Evolutionary conservation across 257 asterid genomes (phyloP).

Genomic region (Penstemon barbatus): DNA sequence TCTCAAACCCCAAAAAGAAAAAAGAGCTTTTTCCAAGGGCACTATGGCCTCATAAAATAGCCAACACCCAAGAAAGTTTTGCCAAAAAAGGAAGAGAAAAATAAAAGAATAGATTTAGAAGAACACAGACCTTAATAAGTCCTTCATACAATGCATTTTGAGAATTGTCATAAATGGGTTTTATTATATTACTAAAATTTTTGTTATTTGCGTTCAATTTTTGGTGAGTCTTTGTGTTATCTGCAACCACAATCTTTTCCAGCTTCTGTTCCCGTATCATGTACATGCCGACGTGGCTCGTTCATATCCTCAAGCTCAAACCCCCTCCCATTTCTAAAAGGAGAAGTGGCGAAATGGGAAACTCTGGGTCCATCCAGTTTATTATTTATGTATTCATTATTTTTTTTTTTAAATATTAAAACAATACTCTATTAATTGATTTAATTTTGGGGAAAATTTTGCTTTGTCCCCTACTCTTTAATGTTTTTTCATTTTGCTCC

Average conservation of each 20-base stretch:
- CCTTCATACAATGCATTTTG: background rate
- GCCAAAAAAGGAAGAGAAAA: background rate
- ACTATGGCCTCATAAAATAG: background rate
- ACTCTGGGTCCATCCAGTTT: no score
- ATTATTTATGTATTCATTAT: no score
- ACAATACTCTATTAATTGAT: no score
- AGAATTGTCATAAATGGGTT: background rate
- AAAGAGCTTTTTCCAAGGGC: constrained; percentile 6
- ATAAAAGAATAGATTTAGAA: background rate
- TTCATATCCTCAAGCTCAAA: constrained; percentile 45
- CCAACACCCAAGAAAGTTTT: background rate
- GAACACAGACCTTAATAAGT: background rate
- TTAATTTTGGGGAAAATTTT: no score
- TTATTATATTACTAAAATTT: no score
- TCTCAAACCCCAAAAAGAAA: constrained; percentile 36
- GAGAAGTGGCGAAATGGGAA: background rate
- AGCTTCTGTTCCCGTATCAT: background rate
- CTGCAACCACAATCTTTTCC: constrained; percentile 2
- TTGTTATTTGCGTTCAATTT: background rate
- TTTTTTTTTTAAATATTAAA: no score
- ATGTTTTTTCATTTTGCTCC: no score
- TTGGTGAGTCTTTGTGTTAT: background rate
- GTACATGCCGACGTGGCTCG: constrained; percentile 40
- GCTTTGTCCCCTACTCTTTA: no score
- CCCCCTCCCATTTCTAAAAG: constrained; percentile 4